These are phyloP conservation scores for Gastrolobium bilobum DNA, from an alignment of 306 rosid species.

Conservation along the genomic window DNA sequence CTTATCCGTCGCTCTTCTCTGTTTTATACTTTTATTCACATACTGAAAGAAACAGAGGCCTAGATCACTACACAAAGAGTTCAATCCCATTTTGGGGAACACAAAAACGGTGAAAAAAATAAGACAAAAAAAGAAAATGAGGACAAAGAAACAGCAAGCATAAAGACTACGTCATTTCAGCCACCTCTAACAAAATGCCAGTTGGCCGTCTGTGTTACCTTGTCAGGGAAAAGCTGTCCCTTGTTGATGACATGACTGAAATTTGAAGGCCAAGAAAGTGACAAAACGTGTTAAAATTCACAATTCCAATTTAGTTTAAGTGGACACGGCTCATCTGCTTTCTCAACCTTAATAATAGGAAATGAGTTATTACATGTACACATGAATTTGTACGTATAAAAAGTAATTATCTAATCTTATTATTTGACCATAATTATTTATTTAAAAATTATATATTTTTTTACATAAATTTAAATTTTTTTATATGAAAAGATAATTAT, in stretches of 20 bases:
- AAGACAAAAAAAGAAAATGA: background rate
- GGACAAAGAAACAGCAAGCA: conserved; percentile 39
- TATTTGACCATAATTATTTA: too few relatives aligned
- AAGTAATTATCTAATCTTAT: too few relatives aligned
- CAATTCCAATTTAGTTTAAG: conserved; percentile 18
- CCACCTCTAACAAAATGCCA: conserved; percentile 48
- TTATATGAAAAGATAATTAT: too few relatives aligned
- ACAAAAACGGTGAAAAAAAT: background rate
- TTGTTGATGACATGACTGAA: conserved; percentile 49
- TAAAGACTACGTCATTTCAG: conserved; percentile 33
- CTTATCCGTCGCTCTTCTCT: too few relatives aligned
- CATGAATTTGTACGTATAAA: background rate
- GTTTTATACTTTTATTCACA: too few relatives aligned
- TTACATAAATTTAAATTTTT: too few relatives aligned
- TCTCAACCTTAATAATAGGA: conserved; percentile 44
- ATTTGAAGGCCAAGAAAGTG: conserved; percentile 41
- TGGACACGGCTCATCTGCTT: conserved; percentile 1
- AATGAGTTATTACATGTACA: conserved; percentile 9
- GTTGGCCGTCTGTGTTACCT: conserved; percentile 53
- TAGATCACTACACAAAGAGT: too few relatives aligned
- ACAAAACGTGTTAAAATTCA: conserved; percentile 41
- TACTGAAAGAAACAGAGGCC: too few relatives aligned
- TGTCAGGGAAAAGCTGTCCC: conserved; percentile 53
- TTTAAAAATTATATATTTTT: too few relatives aligned
- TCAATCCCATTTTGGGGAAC: conserved; percentile 26